Evolutionary conservation across 163 green algal genomes (phyloP).

Genomic region (Prototheca wickerhamii): DNA sequence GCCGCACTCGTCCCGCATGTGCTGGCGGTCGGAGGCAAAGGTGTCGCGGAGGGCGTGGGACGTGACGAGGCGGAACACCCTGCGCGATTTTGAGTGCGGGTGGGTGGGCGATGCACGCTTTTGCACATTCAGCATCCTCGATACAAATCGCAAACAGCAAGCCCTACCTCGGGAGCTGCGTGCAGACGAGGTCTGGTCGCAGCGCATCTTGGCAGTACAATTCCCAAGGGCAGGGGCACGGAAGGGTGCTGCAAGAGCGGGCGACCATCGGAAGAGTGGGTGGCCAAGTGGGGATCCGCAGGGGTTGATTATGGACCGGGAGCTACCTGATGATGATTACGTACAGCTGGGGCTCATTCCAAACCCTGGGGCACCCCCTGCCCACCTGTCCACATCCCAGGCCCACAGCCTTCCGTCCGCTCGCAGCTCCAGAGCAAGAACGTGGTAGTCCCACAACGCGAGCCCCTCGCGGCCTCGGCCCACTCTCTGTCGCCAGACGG

Average conservation of each 20-base stretch:
- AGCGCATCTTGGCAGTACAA: neutral
- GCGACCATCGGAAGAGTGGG: neutral
- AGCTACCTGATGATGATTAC: too few relatives aligned
- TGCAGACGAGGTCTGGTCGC: too few relatives aligned
- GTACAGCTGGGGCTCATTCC: neutral
- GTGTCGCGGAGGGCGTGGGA: constrained; percentile 5
- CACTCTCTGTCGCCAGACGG: constrained; percentile 10
- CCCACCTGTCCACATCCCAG: neutral
- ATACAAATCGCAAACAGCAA: too few relatives aligned
- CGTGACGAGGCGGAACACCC: constrained; percentile 18
- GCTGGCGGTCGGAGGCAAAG: constrained; percentile 28
- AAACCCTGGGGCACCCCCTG: too few relatives aligned
- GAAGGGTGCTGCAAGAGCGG: constrained; percentile 6
- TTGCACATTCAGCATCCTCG: too few relatives aligned
- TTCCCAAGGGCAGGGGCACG: constrained; percentile 7
- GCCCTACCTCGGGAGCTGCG: too few relatives aligned
- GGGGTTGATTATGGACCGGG: too few relatives aligned
- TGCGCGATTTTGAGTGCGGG: constrained; percentile 3
- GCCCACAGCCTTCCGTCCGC: neutral
- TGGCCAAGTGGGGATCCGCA: too few relatives aligned
- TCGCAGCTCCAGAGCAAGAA: constrained; percentile 13
- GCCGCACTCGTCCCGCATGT: constrained; percentile 12
- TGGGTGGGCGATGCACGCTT: neutral
- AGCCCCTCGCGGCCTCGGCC: neutral
- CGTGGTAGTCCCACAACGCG: constrained; percentile 31